Base-by-base conservation (phyloP, 495 filamentous ascomycete species). In the Terfezia claveryi region DNA sequence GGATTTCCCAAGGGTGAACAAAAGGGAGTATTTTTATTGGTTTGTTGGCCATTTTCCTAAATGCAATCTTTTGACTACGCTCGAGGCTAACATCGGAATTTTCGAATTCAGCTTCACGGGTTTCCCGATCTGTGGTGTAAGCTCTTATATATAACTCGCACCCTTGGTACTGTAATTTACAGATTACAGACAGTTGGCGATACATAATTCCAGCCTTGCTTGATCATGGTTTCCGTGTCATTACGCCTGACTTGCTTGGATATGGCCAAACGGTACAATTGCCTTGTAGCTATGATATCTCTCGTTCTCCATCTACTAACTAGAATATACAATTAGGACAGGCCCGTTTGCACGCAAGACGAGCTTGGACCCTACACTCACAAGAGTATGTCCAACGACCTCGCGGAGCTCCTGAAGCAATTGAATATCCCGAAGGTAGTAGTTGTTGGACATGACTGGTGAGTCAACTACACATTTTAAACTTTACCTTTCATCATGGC, bases 371-470 rank as follows among this genome's bases (percentile, higher is more conserved):
- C 74, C 37, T 92, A 88, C 68, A 76, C 75, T 10, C 72, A 76
- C 65, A 89, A 87, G 64, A 75, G 73, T 49, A 75, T 78, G 55
- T 75, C 82, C 20, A 74, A 79, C 46, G 83, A 88, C 62, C 76
- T 92, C 60, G 77, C 74, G 20, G 77, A 74, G 56, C 71, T 87
- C 8, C 76, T 80, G 5, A 61, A 65, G 4, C 73, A 79, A 20
- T 68, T 89, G 20, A 71, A 76, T 20, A 72, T 73, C 38, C 64
- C 68, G 10, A 70, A 66, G 9, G 78, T 85, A 58, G 79, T 92
- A 32, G 72, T 93, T 11, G 82, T 83, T 12, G 87, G 85, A 8
- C 87, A 94, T 65, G 87, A 94, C 67, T 94, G 87, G 88, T 85
- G 80, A 62, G 72, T 14, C 12, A 46, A 46, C 41, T 20, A 14